A percentile compares a stretch with the other conserved stretches of the same genome.
These are phyloP conservation scores for Kwoniella botswanensis DNA, from an alignment of 768 basidiomycete species.

Conservation along the genomic window DNA sequence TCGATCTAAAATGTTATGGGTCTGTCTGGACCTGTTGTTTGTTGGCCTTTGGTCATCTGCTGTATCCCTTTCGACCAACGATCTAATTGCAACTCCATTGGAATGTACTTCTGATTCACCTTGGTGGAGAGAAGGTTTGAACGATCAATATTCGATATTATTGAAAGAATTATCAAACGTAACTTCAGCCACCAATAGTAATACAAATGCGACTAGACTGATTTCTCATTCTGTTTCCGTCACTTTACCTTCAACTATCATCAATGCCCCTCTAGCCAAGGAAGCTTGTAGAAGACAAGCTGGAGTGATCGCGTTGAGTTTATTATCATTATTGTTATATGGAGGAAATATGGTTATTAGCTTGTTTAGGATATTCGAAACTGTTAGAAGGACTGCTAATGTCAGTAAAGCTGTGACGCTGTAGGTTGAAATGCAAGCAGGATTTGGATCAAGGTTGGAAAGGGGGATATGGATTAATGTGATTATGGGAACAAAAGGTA, in stretches of 20 bases:
- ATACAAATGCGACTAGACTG: neutral
- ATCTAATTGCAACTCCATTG: slow-evolving; percentile 56
- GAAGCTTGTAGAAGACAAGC: slow-evolving; percentile 50
- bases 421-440: neutral
- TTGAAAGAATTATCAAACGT: slow-evolving; percentile 17
- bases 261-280: slow-evolving; percentile 25
- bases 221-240: slow-evolving; percentile 38
- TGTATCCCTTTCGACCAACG: slow-evolving; percentile 50
- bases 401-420: slow-evolving; percentile 23
- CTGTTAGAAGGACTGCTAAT: slow-evolving; percentile 46
- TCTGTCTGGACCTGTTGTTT: slow-evolving; percentile 56
- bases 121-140: slow-evolving; percentile 52
- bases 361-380: slow-evolving; percentile 56
- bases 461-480: neutral
- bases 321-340: slow-evolving; percentile 47
- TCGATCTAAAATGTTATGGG: slow-evolving; percentile 57
- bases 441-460: neutral
- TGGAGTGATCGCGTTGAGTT: slow-evolving; percentile 44
- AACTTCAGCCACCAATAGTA: neutral
- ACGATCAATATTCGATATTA: slow-evolving; percentile 27
- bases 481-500: neutral
- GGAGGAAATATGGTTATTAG: slow-evolving; percentile 54
- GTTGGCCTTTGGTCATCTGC: slow-evolving; percentile 55
- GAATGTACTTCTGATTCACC: slow-evolving; percentile 41
- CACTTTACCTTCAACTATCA: slow-evolving; percentile 38